Percentiles rank a stretch among this genome's conserved stretches.
phyloP scores from a whole-genome alignment of 768 basidiomycete species.

The Russula olivacea region DNA sequence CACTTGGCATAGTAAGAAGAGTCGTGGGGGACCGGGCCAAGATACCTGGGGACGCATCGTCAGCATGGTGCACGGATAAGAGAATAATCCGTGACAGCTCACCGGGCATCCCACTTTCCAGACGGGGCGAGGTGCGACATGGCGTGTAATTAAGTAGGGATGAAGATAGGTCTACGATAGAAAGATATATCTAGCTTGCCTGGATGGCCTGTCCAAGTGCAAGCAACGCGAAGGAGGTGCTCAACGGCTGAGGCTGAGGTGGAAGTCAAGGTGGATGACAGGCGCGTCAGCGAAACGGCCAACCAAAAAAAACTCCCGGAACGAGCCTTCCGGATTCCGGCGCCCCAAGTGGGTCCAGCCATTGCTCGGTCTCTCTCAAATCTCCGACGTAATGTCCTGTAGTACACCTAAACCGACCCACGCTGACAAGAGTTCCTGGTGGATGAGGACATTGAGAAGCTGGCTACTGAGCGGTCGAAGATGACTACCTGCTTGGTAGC shows the following conservation, averaged over 20 bases:
- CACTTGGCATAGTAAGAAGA: constrained; percentile 73
- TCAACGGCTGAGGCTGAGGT: constrained; percentile 19
- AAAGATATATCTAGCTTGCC: constrained; percentile 29
- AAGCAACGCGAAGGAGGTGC: constrained; percentile 25
- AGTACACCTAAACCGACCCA: not conserved
- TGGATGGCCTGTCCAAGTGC: constrained; percentile 34
- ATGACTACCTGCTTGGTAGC: not conserved
- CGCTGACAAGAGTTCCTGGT: not conserved
- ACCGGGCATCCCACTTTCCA: constrained; percentile 77
- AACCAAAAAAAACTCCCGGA: constrained; percentile 5
- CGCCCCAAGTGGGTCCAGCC: not conserved
- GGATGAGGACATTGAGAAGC: not conserved
- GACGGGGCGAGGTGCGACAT: constrained; percentile 49
- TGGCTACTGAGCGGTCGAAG: too few species aligned
- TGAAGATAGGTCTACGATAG: constrained; percentile 33
- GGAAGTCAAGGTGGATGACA: constrained; percentile 25
- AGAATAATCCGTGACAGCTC: constrained; percentile 20
- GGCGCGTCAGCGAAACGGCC: not conserved
- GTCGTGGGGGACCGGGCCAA: constrained; percentile 74
- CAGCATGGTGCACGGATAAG: constrained; percentile 3
- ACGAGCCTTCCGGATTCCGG: constrained; percentile 2
- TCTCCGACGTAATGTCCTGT: not conserved
- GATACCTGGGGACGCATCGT: constrained; percentile 37
- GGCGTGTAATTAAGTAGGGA: constrained; percentile 29
- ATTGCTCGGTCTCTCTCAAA: not conserved